These are phyloP conservation scores for Aspergillus heteromorphus DNA, from an alignment of 495 filamentous ascomycete genomes.

Conservation along the genomic window DNA sequence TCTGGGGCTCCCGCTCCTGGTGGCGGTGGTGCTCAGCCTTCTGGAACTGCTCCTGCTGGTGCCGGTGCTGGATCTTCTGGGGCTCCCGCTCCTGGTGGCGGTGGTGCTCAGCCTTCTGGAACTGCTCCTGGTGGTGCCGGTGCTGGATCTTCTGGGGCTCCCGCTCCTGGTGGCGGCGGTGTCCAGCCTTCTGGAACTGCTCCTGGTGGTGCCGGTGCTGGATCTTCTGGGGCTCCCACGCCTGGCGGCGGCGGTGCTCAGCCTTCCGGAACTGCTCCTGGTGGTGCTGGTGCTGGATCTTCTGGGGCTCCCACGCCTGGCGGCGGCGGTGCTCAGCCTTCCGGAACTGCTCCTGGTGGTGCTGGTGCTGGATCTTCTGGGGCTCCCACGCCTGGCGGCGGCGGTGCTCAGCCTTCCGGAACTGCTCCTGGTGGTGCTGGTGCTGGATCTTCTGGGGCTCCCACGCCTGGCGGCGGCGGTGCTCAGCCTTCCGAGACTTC, in stretches of 20 bases:
- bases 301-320: neutral
- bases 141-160: neutral
- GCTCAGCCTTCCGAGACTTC: neutral
- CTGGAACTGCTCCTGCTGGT: neutral
- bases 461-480: no score
- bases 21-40: no score
- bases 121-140: neutral
- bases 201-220: neutral
- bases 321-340: constrained; percentile 3
- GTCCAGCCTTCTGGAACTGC: neutral
- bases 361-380: constrained; percentile 1
- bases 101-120: constrained; percentile 8
- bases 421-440: neutral
- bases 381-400: neutral
- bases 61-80: neutral
- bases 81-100: neutral
- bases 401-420: constrained; percentile 1
- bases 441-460: neutral
- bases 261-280: constrained; percentile 8
- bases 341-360: constrained; percentile 4
- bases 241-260: constrained; percentile 2
- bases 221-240: neutral
- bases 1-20: no score
- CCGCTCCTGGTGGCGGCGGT: neutral
- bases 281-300: constrained; percentile 3